phyloP scores from a whole-genome alignment of 2,329 filamentous ascomycete species.

The Gyromitra esculenta region DNA sequence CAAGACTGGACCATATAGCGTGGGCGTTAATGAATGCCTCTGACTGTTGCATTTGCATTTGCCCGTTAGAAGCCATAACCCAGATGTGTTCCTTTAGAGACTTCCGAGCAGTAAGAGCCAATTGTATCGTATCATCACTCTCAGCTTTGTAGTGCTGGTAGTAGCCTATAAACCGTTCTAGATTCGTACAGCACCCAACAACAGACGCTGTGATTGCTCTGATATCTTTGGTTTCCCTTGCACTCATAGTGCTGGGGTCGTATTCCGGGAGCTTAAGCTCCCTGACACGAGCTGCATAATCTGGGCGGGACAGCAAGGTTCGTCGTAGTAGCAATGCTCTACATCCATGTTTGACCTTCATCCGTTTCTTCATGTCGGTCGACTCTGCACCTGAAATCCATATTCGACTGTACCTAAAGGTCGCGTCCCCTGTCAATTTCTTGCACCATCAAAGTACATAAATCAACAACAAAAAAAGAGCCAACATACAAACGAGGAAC shows the following conservation, averaged over 20 bases:
- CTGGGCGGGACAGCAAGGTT: conserved; percentile 67
- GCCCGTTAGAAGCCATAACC: conserved; percentile 64
- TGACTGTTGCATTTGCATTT: conserved; percentile 61
- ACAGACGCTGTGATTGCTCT: conserved; percentile 69
- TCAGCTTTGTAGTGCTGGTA: conserved; percentile 67
- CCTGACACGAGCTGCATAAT: conserved; percentile 68
- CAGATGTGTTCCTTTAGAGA: conserved; percentile 70
- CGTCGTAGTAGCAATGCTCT: conserved; percentile 69
- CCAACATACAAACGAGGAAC: conserved; percentile 48
- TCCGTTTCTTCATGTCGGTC: conserved; percentile 67
- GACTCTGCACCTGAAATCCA: conserved; percentile 70
- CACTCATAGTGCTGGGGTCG: conserved; percentile 58
- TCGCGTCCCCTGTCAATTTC: conserved; percentile 26
- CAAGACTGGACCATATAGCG: conserved; percentile 67
- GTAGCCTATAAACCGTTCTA: conserved; percentile 69
- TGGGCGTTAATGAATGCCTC: conserved; percentile 66
- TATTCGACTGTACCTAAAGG: conserved; percentile 67
- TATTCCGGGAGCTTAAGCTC: conserved; percentile 68
- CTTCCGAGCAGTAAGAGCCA: conserved; percentile 67
- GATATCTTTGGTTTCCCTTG: conserved; percentile 64
- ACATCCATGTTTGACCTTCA: conserved; percentile 66
- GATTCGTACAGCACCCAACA: conserved; percentile 72
- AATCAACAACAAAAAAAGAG: neutral
- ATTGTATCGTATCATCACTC: conserved; percentile 68
- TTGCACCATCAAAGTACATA: neutral